phyloP scores from a whole-genome alignment of 1,139 yeast genomes.

The Neolecta irregularis region DNA sequence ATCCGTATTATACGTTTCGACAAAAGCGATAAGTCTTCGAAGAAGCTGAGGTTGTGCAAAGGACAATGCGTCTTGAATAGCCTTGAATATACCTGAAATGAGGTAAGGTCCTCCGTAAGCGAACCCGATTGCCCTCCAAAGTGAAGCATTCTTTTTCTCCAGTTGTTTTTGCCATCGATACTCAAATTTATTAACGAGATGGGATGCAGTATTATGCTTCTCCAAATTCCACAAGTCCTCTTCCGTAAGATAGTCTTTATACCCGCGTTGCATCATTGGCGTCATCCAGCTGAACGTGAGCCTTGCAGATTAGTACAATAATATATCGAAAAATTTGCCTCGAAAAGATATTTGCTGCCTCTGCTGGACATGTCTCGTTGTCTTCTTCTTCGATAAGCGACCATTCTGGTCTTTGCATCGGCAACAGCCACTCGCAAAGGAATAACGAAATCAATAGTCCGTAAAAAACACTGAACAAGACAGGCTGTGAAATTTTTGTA shows the following conservation, averaged over 20 bases:
- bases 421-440: background rate
- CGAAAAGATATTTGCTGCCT: slow-evolving; percentile 68
- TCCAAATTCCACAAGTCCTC: slow-evolving; percentile 76
- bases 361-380: slow-evolving; percentile 52
- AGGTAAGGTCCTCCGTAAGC: slow-evolving; percentile 61
- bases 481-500: slow-evolving; percentile 2
- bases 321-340: too few relatives aligned
- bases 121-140: slow-evolving; percentile 42
- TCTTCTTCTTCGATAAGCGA: slow-evolving; percentile 29
- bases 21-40: slow-evolving; percentile 61
- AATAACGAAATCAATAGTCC: background rate
- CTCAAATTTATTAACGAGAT: slow-evolving; percentile 46
- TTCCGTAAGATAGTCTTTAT: slow-evolving; percentile 53
- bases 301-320: too few relatives aligned
- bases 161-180: slow-evolving; percentile 44
- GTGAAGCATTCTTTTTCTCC: slow-evolving; percentile 42
- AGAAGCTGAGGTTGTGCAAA: slow-evolving; percentile 83
- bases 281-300: slow-evolving; percentile 87
- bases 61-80: slow-evolving; percentile 61
- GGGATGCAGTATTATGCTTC: slow-evolving; percentile 37
- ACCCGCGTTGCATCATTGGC: slow-evolving; percentile 74
- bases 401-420: slow-evolving; percentile 37
- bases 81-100: slow-evolving; percentile 65
- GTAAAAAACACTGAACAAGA: slow-evolving; percentile 4
- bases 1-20: slow-evolving; percentile 44